phyloP scores from a whole-genome alignment of 495 filamentous ascomycete genomes.

The Cairneyella variabilis region DNA sequence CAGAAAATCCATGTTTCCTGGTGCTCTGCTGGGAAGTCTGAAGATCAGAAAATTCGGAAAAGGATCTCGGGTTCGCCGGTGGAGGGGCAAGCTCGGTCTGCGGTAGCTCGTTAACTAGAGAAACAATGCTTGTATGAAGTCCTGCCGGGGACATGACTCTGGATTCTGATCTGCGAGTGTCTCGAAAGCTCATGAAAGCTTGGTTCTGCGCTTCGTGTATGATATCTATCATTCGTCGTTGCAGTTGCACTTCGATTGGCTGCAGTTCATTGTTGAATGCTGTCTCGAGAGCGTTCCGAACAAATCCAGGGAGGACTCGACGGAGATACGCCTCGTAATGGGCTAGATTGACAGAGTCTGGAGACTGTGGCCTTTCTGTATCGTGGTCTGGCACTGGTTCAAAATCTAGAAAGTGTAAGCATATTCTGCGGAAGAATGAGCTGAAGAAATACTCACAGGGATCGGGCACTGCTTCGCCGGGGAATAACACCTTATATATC shows the following conservation, averaged over 20 bases:
- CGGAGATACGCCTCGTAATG: constrained; percentile 14
- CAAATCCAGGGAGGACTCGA: constrained; percentile 5
- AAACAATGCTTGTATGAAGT: no score
- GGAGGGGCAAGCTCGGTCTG: no score
- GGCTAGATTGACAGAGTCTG: constrained; percentile 1
- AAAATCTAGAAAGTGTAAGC: constrained; percentile 13
- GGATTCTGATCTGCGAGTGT: no score
- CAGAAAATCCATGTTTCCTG: no score
- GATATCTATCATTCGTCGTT: neutral
- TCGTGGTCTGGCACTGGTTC: constrained; percentile 11
- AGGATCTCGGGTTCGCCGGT: no score
- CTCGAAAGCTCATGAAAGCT: no score
- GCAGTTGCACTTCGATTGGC: constrained; percentile 14
- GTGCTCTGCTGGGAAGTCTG: no score
- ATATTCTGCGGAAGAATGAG: neutral
- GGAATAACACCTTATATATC: constrained; percentile 17
- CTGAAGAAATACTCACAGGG: constrained; percentile 9
- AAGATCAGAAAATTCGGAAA: no score
- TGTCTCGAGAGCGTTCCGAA: neutral
- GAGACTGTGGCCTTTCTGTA: neutral
- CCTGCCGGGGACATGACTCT: no score
- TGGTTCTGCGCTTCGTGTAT: no score
- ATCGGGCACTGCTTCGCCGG: constrained; percentile 4
- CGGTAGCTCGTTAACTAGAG: no score
- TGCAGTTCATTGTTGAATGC: constrained; percentile 3